Percentiles rank a stretch among this genome's conserved stretches.
phyloP scores from a whole-genome alignment of 2,329 filamentous ascomycete species.

The Parafenestella ontariensis region DNA sequence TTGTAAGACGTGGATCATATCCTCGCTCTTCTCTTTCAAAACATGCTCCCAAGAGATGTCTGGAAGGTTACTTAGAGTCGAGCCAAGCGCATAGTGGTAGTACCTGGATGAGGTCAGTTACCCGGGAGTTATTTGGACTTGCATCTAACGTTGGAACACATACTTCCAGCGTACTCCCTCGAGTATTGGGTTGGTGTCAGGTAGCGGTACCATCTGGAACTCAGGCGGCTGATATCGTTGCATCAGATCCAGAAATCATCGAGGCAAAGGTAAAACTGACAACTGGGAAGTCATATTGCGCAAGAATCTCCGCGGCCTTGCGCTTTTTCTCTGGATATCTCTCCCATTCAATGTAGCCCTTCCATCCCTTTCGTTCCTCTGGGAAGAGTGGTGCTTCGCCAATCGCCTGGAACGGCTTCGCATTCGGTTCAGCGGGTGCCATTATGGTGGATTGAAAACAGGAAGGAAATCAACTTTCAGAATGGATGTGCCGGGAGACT shows the following conservation, averaged over 20 bases:
- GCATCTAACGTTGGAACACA: not conserved
- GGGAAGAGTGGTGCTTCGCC: slow-evolving; percentile 46
- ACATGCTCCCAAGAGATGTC: slow-evolving; percentile 62
- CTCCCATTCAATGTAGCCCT: slow-evolving; percentile 61
- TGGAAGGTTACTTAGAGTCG: slow-evolving; percentile 53
- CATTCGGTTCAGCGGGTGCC: slow-evolving; percentile 43
- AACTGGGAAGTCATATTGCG: slow-evolving; percentile 58
- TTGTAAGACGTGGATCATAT: slow-evolving; percentile 57
- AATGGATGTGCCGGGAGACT: not conserved
- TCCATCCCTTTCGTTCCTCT: slow-evolving; percentile 57
- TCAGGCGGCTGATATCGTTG: slow-evolving; percentile 47
- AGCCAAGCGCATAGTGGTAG: slow-evolving; percentile 55
- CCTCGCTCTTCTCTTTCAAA: slow-evolving; percentile 52
- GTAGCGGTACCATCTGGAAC: slow-evolving; percentile 53
- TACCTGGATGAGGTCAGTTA: slow-evolving; percentile 21
- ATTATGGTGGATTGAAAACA: slow-evolving; percentile 17
- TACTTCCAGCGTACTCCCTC: slow-evolving; percentile 56
- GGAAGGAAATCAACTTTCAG: not conserved
- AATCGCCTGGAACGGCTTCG: slow-evolving; percentile 33
- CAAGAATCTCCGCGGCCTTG: slow-evolving; percentile 63
- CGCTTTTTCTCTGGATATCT: slow-evolving; percentile 70
- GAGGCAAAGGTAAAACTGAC: slow-evolving; percentile 17
- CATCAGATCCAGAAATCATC: not conserved
- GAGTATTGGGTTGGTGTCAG: slow-evolving; percentile 53
- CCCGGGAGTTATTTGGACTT: not conserved